These are phyloP conservation scores for Phaeotremella fagi DNA, from an alignment of 768 basidiomycete species.

Conservation along the genomic window DNA sequence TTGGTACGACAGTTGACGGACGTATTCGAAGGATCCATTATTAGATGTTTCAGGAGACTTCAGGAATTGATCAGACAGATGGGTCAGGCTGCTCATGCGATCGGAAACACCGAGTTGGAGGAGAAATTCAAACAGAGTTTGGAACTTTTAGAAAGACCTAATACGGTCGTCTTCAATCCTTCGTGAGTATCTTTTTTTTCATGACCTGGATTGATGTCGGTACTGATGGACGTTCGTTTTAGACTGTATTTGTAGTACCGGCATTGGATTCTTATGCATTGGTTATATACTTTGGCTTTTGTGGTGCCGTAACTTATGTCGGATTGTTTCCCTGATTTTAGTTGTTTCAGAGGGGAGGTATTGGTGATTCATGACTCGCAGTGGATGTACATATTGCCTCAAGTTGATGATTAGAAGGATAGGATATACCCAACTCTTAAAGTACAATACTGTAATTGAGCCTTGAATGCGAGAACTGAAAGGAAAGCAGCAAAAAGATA, in stretches of 20 bases:
- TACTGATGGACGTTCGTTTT: background rate
- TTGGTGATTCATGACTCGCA: no score
- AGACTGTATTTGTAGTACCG: conserved; percentile 11
- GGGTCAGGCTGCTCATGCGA: conserved; percentile 80
- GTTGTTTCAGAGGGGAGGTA: no score
- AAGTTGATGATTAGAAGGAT: no score
- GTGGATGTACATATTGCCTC: no score
- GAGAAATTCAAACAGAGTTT: conserved; percentile 88
- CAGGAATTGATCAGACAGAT: conserved; percentile 95
- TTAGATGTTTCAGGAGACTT: conserved; percentile 89
- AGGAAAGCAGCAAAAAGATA: no score
- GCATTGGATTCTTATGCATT: background rate
- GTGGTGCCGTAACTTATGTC: background rate
- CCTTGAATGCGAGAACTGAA: no score
- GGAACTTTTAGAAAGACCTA: conserved; percentile 88
- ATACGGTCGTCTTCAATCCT: conserved; percentile 62
- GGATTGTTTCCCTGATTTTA: no score
- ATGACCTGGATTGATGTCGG: no score
- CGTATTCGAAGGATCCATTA: conserved; percentile 93
- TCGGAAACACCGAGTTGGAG: conserved; percentile 88
- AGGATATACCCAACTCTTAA: no score
- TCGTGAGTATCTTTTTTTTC: conserved; percentile 46
- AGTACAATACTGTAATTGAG: no score
- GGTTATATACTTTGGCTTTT: background rate
- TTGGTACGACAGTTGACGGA: conserved; percentile 70